Evolutionary conservation across 805 yeast species (phyloP), one percentile per base, ranked within the genome.

Genomic region (Candida ortonii): DNA sequence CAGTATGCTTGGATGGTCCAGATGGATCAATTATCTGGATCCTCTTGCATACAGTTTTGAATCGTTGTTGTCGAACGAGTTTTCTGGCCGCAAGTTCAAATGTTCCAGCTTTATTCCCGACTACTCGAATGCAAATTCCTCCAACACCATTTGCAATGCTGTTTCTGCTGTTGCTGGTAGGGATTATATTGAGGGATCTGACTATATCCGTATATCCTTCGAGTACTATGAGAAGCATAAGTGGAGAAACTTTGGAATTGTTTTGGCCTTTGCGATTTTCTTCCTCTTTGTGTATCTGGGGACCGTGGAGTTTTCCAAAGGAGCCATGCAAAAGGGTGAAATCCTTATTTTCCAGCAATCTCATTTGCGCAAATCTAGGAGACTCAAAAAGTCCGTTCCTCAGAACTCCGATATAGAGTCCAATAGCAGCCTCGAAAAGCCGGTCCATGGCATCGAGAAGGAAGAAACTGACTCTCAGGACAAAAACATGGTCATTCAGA

Each of bases 211-310:
- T 13, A 88, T 46, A 7, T 54, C 77, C n/a, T 84, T 53, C 55
- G 49, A 52, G 21, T 84, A 78, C 63, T 56, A 50, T 28, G 69
- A 68, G 49, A 42, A 57, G n/a, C 83, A 84, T 55, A 71, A 72
- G 28, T 85, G 95, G 94, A 73, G 93, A 61, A 80, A 84, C 54
- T 69, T 78, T 42, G 95, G 87, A 50, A 79, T 83, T 44, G 53
- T 67, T 18, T 31, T 77, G 38, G 84, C 67, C 1, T 82, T 67
- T 53, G 57, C 59, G 15, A 38, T 78, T 23, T 68, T 76, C 55
- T 77, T 81, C 58, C 63, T 79, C 34, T 46, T 44, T 33, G 64
- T 72, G 11, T 79, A 80, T 52, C 53, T 80, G 39, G 24, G 62
- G 3, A 62, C 74, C 41, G 65, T 75, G 32, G 87, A 81, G 53